Percentiles rank a stretch among this genome's conserved stretches.
Evolutionary conservation across 352 stramenopile genomes (phyloP).

Genomic region (Pythium volutum): DNA sequence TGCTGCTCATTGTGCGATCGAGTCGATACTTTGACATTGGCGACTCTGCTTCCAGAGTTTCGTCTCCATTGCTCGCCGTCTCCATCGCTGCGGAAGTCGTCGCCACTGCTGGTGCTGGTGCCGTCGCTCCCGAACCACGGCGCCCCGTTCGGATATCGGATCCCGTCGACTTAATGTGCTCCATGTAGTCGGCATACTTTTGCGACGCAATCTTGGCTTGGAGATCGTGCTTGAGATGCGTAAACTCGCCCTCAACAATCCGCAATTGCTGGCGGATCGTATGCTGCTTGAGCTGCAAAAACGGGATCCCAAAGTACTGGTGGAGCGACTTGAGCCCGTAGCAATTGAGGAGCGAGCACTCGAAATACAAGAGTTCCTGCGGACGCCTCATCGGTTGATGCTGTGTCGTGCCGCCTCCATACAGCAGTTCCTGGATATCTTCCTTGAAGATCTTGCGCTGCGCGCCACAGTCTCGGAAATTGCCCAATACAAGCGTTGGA

Average conservation of each 20-base stretch:
- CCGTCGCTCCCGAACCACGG: conserved; percentile 7
- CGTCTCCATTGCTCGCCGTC: conserved; percentile 7
- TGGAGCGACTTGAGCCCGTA: conserved; percentile 83
- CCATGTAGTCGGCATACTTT: conserved; percentile 70
- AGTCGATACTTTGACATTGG: neutral
- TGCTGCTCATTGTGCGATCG: conserved; percentile 30
- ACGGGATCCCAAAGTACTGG: conserved; percentile 84
- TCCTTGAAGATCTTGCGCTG: conserved; percentile 85
- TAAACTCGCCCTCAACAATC: conserved; percentile 68
- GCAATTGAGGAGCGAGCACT: conserved; percentile 81
- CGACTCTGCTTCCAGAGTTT: conserved; percentile 12
- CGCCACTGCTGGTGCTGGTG: conserved; percentile 1
- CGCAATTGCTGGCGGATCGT: conserved; percentile 76
- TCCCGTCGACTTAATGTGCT: conserved; percentile 60
- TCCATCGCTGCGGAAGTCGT: conserved; percentile 3
- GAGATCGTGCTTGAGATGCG: conserved; percentile 68
- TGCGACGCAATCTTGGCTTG: conserved; percentile 70
- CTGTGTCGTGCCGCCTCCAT: conserved; percentile 35
- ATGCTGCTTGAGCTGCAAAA: conserved; percentile 75
- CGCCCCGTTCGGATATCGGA: conserved; percentile 75
- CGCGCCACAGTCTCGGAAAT: conserved; percentile 68
- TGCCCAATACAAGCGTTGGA: conserved; percentile 76
- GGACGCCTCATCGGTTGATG: conserved; percentile 42
- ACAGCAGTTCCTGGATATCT: conserved; percentile 77
- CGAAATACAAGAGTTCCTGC: conserved; percentile 75